Evolutionary conservation across 148 eudicot species (phyloP).

Genomic region (Salicornia ramosissima): DNA sequence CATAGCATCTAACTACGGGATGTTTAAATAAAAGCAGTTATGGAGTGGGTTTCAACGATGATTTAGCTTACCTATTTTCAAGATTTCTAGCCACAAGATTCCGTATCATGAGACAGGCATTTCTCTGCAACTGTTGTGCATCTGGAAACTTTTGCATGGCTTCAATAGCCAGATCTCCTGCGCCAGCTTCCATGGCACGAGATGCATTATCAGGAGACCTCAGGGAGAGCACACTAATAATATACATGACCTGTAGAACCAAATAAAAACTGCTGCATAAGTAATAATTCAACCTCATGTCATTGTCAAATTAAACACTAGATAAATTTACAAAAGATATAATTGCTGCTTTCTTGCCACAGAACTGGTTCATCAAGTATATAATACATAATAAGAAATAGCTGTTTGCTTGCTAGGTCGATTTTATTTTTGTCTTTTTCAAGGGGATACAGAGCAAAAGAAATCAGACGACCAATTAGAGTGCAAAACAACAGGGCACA

Average conservation of each 20-base stretch:
- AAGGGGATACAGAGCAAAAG: too few species aligned
- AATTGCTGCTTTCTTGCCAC: not conserved
- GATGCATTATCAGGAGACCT: constrained; percentile 86
- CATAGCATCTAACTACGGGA: not conserved
- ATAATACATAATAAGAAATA: not conserved
- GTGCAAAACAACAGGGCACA: not conserved
- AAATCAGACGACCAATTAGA: not conserved
- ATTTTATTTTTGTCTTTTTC: too few species aligned
- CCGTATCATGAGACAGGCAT: constrained; percentile 83
- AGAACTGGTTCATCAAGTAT: not conserved
- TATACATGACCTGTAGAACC: constrained; percentile 66
- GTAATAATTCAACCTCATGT: not conserved
- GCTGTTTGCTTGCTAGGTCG: too few species aligned
- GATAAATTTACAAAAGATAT: not conserved
- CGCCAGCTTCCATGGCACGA: constrained; percentile 92
- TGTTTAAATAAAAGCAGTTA: not conserved
- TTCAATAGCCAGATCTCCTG: constrained; percentile 89
- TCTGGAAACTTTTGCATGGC: constrained; percentile 80
- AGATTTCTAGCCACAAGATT: constrained; percentile 88
- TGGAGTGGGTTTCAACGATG: not conserved
- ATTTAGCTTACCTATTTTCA: constrained; percentile 59
- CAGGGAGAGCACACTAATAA: constrained; percentile 60
- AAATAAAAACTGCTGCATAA: not conserved
- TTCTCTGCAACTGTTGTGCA: constrained; percentile 64
- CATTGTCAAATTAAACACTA: not conserved